Percentiles rank a stretch among this genome's conserved stretches.
Evolutionary conservation across 805 yeast genomes (phyloP).

Genomic region (Candida methanosorbosa): DNA sequence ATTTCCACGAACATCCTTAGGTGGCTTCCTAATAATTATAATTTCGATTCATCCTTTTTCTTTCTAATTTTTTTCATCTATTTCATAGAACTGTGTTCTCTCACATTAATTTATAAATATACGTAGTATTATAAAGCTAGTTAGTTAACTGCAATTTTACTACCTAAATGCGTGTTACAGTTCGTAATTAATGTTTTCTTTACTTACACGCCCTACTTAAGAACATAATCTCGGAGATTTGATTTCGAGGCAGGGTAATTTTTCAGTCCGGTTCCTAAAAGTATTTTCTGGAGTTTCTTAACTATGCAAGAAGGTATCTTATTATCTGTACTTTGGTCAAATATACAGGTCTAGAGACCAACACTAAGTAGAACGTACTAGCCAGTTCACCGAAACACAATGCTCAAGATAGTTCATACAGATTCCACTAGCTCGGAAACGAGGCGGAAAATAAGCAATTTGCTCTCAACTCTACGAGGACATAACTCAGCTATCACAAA

Average conservation of each 20-base stretch:
- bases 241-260: too few relatives aligned
- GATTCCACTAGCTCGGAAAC: neutral
- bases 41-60: neutral
- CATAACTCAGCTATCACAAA: constrained; percentile 6
- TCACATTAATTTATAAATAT: too few relatives aligned
- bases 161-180: too few relatives aligned
- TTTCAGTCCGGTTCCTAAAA: neutral
- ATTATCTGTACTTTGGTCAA: neutral
- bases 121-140: too few relatives aligned
- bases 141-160: too few relatives aligned
- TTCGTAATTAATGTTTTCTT: too few relatives aligned
- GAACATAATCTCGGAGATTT: too few relatives aligned
- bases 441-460: constrained; percentile 2
- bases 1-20: neutral
- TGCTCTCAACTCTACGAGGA: constrained; percentile 11
- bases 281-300: neutral
- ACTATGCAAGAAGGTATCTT: neutral
- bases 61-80: neutral
- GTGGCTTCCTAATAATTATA: neutral
- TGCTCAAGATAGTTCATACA: too few relatives aligned
- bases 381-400: neutral
- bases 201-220: too few relatives aligned
- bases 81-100: too few relatives aligned
- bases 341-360: neutral
- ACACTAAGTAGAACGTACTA: neutral